Evolutionary conservation across 495 filamentous ascomycete species (phyloP), one percentile per base, ranked within the genome.

Genomic region (Filosporella fistucella): DNA sequence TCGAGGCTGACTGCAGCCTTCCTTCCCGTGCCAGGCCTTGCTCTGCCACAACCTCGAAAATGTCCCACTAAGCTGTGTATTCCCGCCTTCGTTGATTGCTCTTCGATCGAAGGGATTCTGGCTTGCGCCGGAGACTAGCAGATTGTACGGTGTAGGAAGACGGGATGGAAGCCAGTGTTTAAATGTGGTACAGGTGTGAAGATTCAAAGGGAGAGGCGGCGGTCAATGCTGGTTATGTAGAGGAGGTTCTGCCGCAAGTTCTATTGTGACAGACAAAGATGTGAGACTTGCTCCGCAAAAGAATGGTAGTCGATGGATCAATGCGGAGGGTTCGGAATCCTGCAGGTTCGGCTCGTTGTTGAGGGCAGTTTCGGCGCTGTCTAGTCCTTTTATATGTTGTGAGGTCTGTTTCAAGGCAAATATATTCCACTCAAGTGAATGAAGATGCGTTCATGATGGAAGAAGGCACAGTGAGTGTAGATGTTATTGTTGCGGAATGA

Each of bases 251-350:
- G 26, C 32, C 14, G 42, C 12, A 29, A 9, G 21, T 47, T 49
- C 45, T 57, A 57, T 60, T 60, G 47, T 55, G 18, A 11, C 14
- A 49, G 26, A 53, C 47, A 60, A 55, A 53, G 39, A 33, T 45
- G 12, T 50, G 43, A 47, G 47, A 59, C 49, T 53, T 48, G 44
- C 44, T 45, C 33, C 16, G 37, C 45, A 47, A 46, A 55, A 47
- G 46, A 55, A 14, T 49, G 40, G 55, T 52, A 24, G 47, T 49
- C 39, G 51, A 42, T 47, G 28, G 45, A 41, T 50, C 48, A 53
- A 59, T 55, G 56, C 56, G 49, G 52, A 47, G 28, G 36, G 47
- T 52, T 60, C 60, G 57, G 60, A 36, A 62, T 42, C 51, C 54
- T 62, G 60, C 60, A 60, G 57, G 28, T 26, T 38, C 36, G 45